Evolutionary conservation across 805 yeast species (phyloP).

Genomic region (Metschnikowia lachancei): DNA sequence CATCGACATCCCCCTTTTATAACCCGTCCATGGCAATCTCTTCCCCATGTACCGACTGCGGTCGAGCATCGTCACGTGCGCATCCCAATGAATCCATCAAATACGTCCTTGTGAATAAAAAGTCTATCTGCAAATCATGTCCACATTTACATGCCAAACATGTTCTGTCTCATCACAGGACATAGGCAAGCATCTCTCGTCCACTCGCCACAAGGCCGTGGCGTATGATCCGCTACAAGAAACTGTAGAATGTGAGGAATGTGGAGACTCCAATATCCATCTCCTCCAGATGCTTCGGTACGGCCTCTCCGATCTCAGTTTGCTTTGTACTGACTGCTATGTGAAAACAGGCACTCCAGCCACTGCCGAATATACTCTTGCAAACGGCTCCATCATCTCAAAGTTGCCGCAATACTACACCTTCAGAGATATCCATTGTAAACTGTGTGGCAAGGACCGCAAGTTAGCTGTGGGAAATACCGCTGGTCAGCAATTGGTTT

Average conservation of each 20-base stretch:
- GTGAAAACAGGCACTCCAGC: conserved; percentile 40
- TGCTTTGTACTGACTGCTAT: conserved; percentile 48
- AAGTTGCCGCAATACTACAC: conserved; percentile 46
- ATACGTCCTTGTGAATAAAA: not conserved
- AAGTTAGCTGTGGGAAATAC: conserved; percentile 35
- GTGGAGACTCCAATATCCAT: conserved; percentile 53
- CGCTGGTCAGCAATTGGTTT: conserved; percentile 26
- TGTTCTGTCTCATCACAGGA: conserved; percentile 38
- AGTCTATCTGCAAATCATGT: not conserved
- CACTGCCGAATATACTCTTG: conserved; percentile 47
- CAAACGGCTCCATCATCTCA: conserved; percentile 54
- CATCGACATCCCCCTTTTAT: no score
- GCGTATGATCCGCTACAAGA: conserved; percentile 36
- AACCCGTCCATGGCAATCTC: no score
- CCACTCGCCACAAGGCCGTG: conserved; percentile 52
- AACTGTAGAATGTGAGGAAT: conserved; percentile 52
- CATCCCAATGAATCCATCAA: not conserved
- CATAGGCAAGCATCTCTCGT: conserved; percentile 51
- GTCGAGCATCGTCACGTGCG: conserved; percentile 2
- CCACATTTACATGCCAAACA: conserved; percentile 43
- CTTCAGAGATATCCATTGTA: conserved; percentile 52
- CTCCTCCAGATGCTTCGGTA: conserved; percentile 49
- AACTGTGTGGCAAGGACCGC: conserved; percentile 41
- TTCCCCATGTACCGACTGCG: no score
- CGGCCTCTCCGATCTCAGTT: conserved; percentile 54